Evolutionary conservation across 2,329 filamentous ascomycete species (phyloP), one percentile per base, ranked within the genome.

Genomic region (Ascochyta lentis): DNA sequence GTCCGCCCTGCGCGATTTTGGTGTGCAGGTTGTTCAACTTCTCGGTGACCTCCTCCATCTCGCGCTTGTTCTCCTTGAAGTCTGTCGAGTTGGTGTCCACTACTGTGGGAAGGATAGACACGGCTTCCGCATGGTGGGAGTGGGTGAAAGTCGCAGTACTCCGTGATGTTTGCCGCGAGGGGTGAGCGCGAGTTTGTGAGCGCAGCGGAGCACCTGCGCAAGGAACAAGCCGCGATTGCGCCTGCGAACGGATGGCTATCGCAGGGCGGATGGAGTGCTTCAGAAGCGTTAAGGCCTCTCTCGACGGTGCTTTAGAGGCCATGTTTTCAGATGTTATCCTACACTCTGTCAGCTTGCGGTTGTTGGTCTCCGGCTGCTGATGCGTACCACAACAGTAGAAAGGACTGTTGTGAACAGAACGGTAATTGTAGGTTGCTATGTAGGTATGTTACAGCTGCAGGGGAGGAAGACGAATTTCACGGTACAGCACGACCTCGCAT

Each of bases 51-150:
- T 90, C 86, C 58, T 81, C 81, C 91, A 97, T 96, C 59, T 91
- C 86, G 53, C 79, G 76, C 65, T 86, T 85, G 80, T 98, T 98
- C 69, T 96, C 89, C 68, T 84, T 85, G 81, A 90, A 98, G 67
- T 91, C 89, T 27, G 87, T 80, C 5, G 91, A 93, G 4, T 85
- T 85, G 3, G 88, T 83, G 75, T 98, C 94, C 64, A 97, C 84
- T 40, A 83, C 80, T 34, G 86, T 91, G 58, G 87, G 89, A 31
- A 98, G 81, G 39, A 91, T 83, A 6, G 93, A 96, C 59, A 97
- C 88, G 51, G 92, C 89, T 60, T 86, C 85, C 33, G 92, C 91
- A 79, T 96, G 92, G 75, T 92, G 87, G 2, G 88, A 85, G 58
- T 92, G 86, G 8, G 89, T 91, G 76, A 96, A 93, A 39, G 86